Percentiles rank a stretch among this genome's conserved stretches.
phyloP scores from a whole-genome alignment of 768 basidiomycete species.

The Boletus bicolor region DNA sequence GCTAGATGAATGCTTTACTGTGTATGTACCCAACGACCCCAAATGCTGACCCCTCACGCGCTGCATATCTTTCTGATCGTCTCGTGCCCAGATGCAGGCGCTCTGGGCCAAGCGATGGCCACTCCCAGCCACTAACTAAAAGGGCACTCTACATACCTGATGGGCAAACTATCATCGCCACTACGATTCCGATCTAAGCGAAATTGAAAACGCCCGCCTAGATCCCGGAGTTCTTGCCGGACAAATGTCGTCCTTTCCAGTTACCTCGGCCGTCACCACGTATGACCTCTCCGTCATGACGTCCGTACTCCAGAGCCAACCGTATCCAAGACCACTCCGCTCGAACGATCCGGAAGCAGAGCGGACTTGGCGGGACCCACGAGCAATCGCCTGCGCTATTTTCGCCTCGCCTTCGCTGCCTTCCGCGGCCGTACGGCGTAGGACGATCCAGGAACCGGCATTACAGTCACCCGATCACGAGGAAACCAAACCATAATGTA shows the following conservation, averaged over 20 bases:
- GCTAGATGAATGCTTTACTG: constrained; percentile 1
- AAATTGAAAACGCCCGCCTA: constrained; percentile 23
- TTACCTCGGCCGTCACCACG: background rate
- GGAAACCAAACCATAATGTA: constrained; percentile 21
- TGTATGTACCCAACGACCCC: background rate
- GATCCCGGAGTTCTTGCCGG: constrained; percentile 11
- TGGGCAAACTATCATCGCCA: constrained; percentile 23
- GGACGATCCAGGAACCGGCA: constrained; percentile 31
- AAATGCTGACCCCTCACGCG: background rate
- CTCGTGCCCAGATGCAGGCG: background rate
- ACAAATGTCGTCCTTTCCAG: background rate
- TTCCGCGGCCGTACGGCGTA: constrained; percentile 29
- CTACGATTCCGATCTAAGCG: constrained; percentile 31
- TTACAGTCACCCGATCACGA: constrained; percentile 20
- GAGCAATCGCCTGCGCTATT: constrained; percentile 2
- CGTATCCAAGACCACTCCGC: background rate
- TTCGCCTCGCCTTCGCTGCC: constrained; percentile 3
- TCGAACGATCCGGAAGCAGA: background rate
- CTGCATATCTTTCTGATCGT: background rate
- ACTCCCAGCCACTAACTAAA: background rate
- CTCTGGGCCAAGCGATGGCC: background rate
- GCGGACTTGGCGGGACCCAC: background rate
- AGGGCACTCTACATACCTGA: constrained; percentile 8
- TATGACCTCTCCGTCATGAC: background rate
- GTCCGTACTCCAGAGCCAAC: background rate